Evolutionary conservation across 1,284 basidiomycete species (phyloP), one percentile per base, ranked within the genome.

Genomic region (Pseudozyma tsukubaensis): DNA sequence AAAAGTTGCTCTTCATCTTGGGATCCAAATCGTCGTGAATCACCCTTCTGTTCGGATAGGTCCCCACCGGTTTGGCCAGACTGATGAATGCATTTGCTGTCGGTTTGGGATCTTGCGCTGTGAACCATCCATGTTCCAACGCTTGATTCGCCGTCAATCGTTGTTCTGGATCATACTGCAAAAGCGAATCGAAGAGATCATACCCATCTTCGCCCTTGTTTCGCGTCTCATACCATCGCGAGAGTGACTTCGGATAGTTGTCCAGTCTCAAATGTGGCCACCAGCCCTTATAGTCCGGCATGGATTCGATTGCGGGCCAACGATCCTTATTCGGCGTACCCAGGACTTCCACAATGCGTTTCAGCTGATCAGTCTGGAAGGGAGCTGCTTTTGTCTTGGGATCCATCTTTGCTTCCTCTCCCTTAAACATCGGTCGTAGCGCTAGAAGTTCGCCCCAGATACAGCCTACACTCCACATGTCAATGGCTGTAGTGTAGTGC

Each of bases 381-480:
- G 82, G 82, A 12, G 76, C 75, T 1, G 66, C 61, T 63, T 81
- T 83, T n/a, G 65, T 80, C 50, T 83, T 83, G 10, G 76, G 71
- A 36, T 97, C 94, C 63, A 97, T 86, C 85, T 98, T 98, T 7
- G 95, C 96, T 85, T 99, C 97, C 85, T 99, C 97, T 13, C 97
- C 97, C 84, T 99, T 99, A 88, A 99, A 99, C 77, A 99, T 97
- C 0, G 97, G 97, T 10, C 96, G 87, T 16, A 98, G 86, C 62
- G 93, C 94, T 0, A 97, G 89, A 19, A 99, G 86, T 85, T 99
- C 97, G 3, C 95, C 97, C 86, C 96, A 92, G 58, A 99, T 97
- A 83, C 96, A 99, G 0, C 95, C 96, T 3, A 97, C 90, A 6
- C 95, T 94, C 96, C 96, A 99, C 90, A 99, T 91, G 85, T 99